phyloP scores from a whole-genome alignment of 805 yeast species.

The Vanderwaltozyma verrucispora region DNA sequence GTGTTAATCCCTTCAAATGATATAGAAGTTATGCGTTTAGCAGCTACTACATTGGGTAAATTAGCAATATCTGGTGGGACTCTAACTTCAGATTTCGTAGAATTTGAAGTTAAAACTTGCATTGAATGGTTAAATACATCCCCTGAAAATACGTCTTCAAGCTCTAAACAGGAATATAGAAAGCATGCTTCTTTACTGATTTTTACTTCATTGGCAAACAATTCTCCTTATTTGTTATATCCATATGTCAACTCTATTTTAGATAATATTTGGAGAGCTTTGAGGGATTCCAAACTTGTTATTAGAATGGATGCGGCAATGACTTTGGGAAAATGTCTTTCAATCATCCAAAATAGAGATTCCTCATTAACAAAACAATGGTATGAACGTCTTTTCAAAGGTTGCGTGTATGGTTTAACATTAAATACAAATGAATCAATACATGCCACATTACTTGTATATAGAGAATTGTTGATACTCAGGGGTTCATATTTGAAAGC shows the following conservation, averaged over 20 bases:
- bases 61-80: constrained; percentile 86
- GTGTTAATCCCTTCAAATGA: constrained; percentile 75
- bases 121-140: constrained; percentile 79
- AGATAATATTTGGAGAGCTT: constrained; percentile 78
- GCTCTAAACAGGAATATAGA: constrained; percentile 70
- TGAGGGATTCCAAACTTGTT: constrained; percentile 65
- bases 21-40: constrained; percentile 72
- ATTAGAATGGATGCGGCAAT: constrained; percentile 79
- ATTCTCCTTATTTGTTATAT: constrained; percentile 76
- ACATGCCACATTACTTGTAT: constrained; percentile 82
- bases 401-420: constrained; percentile 52
- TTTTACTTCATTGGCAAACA: constrained; percentile 71
- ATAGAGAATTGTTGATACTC: constrained; percentile 61
- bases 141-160: constrained; percentile 27
- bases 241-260: constrained; percentile 68
- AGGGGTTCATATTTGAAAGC: constrained; percentile 65
- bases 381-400: constrained; percentile 60
- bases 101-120: constrained; percentile 79
- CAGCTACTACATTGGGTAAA: constrained; percentile 80
- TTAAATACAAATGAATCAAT: constrained; percentile 50
- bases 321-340: constrained; percentile 66
- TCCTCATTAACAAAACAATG: constrained; percentile 57
- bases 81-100: constrained; percentile 84
- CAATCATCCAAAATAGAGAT: constrained; percentile 74
- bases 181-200: constrained; percentile 87